phyloP scores from a whole-genome alignment of 345 rosid species.

The Salix koriyanagi region DNA sequence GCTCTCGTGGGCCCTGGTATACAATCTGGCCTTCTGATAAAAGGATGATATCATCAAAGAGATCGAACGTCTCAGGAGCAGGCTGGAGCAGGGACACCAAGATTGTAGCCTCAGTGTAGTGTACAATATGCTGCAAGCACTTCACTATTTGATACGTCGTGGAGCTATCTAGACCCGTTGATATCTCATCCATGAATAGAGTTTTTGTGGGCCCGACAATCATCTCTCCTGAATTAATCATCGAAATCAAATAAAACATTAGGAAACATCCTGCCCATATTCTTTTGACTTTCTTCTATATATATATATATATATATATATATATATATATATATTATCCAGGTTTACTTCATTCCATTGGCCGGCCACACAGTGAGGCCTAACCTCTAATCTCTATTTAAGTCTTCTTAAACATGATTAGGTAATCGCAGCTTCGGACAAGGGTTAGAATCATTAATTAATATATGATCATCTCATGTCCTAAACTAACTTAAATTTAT shows the following conservation, averaged over 20 bases:
- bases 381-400: not conserved
- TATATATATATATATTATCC: too few species aligned
- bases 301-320: too few species aligned
- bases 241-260: not conserved
- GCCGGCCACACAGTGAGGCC: not conserved
- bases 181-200: constrained; percentile 90
- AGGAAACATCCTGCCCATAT: not conserved
- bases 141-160: constrained; percentile 85
- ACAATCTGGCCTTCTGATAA: constrained; percentile 80
- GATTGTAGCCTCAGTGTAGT: constrained; percentile 64
- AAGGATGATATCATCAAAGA: constrained; percentile 76
- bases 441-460: too few species aligned
- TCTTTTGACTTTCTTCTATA: not conserved
- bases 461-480: too few species aligned
- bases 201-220: constrained; percentile 92
- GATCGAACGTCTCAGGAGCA: constrained; percentile 86
- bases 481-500: too few species aligned
- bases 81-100: constrained; percentile 85
- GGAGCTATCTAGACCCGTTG: constrained; percentile 92
- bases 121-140: constrained; percentile 77
- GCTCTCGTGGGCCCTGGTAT: constrained; percentile 80
- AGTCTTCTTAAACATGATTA: not conserved
- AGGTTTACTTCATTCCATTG: not conserved
- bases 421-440: not conserved
- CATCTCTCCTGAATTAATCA: constrained; percentile 67